Conservation (phyloP, 495 filamentous ascomycete genomes). For the Umbilicaria muhlenbergii region DNA sequence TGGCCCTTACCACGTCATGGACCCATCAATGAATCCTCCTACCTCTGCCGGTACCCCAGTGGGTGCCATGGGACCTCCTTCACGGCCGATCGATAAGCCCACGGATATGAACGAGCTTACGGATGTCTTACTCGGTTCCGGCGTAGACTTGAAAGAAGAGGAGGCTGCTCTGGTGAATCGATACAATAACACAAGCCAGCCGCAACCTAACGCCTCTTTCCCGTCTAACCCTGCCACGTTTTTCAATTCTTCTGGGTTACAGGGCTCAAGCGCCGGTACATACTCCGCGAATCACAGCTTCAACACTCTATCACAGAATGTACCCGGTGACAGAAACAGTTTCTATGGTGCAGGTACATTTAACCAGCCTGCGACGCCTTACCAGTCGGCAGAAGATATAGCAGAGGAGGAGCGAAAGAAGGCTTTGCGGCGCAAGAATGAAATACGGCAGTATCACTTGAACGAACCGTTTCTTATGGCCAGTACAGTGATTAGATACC, state of each 20-base stretch:
- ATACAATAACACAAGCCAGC: conserved; percentile 24
- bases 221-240: conserved; percentile 11
- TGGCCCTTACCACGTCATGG: conserved; percentile 6
- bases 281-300: conserved; percentile 29
- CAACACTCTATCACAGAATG: conserved; percentile 31
- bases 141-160: conserved; percentile 72
- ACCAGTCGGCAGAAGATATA: conserved; percentile 27
- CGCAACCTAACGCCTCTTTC: conserved; percentile 20
- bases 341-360: conserved; percentile 45
- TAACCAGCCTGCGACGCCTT: conserved; percentile 29
- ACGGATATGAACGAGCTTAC: conserved; percentile 55
- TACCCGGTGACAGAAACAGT: conserved; percentile 26
- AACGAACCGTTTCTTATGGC: conserved; percentile 42
- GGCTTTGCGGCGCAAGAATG: conserved; percentile 27
- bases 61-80: conserved; percentile 68
- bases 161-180: conserved; percentile 52
- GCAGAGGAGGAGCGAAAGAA: conserved; percentile 35
- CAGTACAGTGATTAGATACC: conserved; percentile 29
- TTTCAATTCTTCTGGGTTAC: conserved; percentile 12
- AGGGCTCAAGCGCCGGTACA: conserved; percentile 28
- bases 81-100: conserved; percentile 50
- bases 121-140: conserved; percentile 64
- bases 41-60: conserved; percentile 20
- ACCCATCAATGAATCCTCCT: background rate
- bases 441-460: conserved; percentile 38